These are phyloP conservation scores for Globisporangium alternatum DNA, from an alignment of 352 stramenopile species.

Conservation along the genomic window DNA sequence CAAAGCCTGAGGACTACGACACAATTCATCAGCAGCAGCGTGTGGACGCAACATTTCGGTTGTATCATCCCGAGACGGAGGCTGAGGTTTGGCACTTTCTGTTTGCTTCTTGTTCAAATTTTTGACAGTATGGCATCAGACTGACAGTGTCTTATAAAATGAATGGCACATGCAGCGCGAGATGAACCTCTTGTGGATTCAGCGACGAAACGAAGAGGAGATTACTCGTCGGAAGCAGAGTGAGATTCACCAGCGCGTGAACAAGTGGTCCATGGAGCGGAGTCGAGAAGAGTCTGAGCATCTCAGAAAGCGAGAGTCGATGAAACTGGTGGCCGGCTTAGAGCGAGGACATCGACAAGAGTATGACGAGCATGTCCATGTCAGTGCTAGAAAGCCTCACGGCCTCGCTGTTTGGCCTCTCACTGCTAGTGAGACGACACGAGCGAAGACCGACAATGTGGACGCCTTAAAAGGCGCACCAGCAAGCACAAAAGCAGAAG, in stretches of 20 bases:
- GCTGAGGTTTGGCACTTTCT: slow-evolving; percentile 37
- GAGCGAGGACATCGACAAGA: slow-evolving; percentile 27
- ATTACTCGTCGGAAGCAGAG: slow-evolving; percentile 35
- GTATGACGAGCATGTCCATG: slow-evolving; percentile 9
- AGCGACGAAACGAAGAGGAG: slow-evolving; percentile 46
- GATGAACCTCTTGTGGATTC: slow-evolving; percentile 72
- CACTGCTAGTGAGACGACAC: not conserved
- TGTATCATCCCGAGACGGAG: slow-evolving; percentile 61
- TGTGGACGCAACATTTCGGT: slow-evolving; percentile 50
- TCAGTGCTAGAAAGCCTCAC: not conserved
- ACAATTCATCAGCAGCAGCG: slow-evolving; percentile 23
- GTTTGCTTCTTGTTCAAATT: not conserved
- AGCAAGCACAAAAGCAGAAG: slow-evolving; percentile 7
- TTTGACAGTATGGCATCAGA: not conserved
- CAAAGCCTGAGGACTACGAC: slow-evolving; percentile 20
- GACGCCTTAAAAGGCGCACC: not conserved
- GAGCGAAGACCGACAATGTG: not conserved
- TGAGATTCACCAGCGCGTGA: slow-evolving; percentile 47
- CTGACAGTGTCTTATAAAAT: not conserved
- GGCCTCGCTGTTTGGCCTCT: not conserved
- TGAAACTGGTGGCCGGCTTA: slow-evolving; percentile 51
- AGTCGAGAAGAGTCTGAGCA: slow-evolving; percentile 72
- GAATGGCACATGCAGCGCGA: slow-evolving; percentile 27
- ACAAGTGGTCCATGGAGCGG: slow-evolving; percentile 54
- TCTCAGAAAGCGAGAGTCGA: slow-evolving; percentile 59